Evolutionary conservation across 2,329 filamentous ascomycete species (phyloP).

Genomic region (Hypomyces perniciosus): DNA sequence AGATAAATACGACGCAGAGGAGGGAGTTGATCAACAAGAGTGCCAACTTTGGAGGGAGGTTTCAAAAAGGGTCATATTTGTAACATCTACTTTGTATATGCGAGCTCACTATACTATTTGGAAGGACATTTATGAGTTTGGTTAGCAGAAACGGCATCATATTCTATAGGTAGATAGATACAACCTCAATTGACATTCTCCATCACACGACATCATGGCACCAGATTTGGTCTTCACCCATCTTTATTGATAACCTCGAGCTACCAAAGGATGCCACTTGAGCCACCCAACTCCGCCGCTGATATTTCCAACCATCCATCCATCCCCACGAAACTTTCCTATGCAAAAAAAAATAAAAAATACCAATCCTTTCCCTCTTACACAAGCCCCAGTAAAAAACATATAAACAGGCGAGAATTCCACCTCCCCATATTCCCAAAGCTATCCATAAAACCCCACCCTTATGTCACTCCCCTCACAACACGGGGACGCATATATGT

Average conservation of each 20-base stretch:
- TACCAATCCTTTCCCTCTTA: slow-evolving; percentile 15
- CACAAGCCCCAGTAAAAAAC: slow-evolving; percentile 3
- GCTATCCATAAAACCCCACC: slow-evolving; percentile 1
- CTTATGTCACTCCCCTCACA: not conserved
- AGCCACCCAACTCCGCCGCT: slow-evolving; percentile 31
- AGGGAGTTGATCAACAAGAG: slow-evolving; percentile 74
- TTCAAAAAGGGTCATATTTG: slow-evolving; percentile 66
- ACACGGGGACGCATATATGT: not conserved
- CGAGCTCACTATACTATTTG: too few species aligned
- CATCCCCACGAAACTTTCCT: not conserved
- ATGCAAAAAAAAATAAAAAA: slow-evolving; percentile 15
- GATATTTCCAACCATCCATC: slow-evolving; percentile 19
- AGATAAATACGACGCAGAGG: slow-evolving; percentile 66
- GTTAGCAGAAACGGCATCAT: not conserved
- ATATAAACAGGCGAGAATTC: not conserved
- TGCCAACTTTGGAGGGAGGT: slow-evolving; percentile 74
- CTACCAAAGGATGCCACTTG: slow-evolving; percentile 22
- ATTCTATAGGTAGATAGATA: not conserved
- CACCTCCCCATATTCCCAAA: not conserved
- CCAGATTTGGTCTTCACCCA: slow-evolving; percentile 13
- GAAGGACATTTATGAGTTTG: too few species aligned
- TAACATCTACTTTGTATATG: slow-evolving; percentile 20
- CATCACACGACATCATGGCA: not conserved
- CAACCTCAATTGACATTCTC: not conserved
- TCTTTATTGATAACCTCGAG: slow-evolving; percentile 10